These are phyloP conservation scores for Naegleria fowleri DNA, from an alignment of 208 protist species.

Conservation along the genomic window DNA sequence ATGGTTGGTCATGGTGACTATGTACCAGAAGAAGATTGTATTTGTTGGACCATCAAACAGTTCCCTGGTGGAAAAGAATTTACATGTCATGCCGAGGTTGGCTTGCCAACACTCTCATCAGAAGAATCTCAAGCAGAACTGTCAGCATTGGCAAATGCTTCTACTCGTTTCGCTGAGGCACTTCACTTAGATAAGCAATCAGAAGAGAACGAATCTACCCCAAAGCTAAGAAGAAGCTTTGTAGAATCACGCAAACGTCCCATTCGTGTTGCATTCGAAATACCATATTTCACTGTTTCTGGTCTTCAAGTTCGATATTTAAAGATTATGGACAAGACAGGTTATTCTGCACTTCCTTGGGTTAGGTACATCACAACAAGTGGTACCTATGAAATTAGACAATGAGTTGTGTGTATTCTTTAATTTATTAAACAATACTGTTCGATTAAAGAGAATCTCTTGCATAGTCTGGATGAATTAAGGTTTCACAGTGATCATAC, in stretches of 20 bases:
- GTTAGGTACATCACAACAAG: slow-evolving; percentile 97
- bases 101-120: slow-evolving; percentile 82
- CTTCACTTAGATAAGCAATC: not conserved
- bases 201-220: not conserved
- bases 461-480: too few relatives aligned
- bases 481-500: too few relatives aligned
- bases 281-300: slow-evolving; percentile 96
- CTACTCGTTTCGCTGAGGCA: not conserved
- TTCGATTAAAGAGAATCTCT: too few relatives aligned
- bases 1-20: slow-evolving; percentile 82
- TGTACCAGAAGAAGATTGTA: slow-evolving; percentile 86
- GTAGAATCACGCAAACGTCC: slow-evolving; percentile 64
- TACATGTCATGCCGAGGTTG: slow-evolving; percentile 83
- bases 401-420: not conserved
- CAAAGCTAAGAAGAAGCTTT: slow-evolving; percentile 37
- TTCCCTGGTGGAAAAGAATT: slow-evolving; percentile 88
- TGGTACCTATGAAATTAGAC: slow-evolving; percentile 88
- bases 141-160: not conserved
- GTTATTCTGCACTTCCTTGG: slow-evolving; percentile 94
- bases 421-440: too few relatives aligned
- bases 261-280: slow-evolving; percentile 94
- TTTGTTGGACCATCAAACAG: slow-evolving; percentile 95
- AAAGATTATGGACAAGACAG: slow-evolving; percentile 93
- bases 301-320: slow-evolving; percentile 97
- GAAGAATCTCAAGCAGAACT: slow-evolving; percentile 43